These are phyloP conservation scores for Vaccinium corymbosum DNA, from an alignment of 148 eudicot species.

Conservation along the genomic window DNA sequence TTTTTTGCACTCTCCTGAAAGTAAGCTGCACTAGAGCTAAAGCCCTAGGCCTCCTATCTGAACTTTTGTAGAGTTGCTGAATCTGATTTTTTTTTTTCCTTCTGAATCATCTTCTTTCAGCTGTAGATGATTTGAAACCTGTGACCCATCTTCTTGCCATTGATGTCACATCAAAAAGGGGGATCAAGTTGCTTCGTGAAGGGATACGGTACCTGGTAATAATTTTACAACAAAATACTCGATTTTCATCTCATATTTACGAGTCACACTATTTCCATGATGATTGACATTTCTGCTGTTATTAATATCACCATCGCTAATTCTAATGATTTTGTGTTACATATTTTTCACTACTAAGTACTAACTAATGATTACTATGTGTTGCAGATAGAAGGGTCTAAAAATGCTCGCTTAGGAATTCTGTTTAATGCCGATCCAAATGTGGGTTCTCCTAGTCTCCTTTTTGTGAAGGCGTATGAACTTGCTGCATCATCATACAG, in stretches of 20 bases:
- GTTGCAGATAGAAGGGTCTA: slow-evolving; percentile 66
- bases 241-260: not conserved
- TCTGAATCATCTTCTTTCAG: slow-evolving; percentile 37
- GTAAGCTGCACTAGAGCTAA: slow-evolving; percentile 43
- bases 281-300: slow-evolving; percentile 7
- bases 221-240: slow-evolving; percentile 8
- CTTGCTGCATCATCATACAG: slow-evolving; percentile 65
- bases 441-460: slow-evolving; percentile 48
- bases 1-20: slow-evolving; percentile 79
- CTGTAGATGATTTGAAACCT: slow-evolving; percentile 81
- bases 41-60: not conserved
- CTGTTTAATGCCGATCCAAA: slow-evolving; percentile 48
- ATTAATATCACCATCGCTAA: not conserved
- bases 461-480: slow-evolving; percentile 63
- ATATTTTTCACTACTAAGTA: not conserved
- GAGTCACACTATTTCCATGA: slow-evolving; percentile 5
- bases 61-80: slow-evolving; percentile 16
- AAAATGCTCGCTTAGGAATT: slow-evolving; percentile 77
- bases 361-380: not conserved
- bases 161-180: slow-evolving; percentile 69
- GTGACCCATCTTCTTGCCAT: slow-evolving; percentile 88
- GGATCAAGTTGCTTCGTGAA: slow-evolving; percentile 72
- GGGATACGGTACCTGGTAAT: slow-evolving; percentile 88
- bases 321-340: not conserved
- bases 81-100: slow-evolving; percentile 13